Base-by-base conservation (phyloP, 352 stramenopile genomes). In the Thraustotheca clavata region DNA sequence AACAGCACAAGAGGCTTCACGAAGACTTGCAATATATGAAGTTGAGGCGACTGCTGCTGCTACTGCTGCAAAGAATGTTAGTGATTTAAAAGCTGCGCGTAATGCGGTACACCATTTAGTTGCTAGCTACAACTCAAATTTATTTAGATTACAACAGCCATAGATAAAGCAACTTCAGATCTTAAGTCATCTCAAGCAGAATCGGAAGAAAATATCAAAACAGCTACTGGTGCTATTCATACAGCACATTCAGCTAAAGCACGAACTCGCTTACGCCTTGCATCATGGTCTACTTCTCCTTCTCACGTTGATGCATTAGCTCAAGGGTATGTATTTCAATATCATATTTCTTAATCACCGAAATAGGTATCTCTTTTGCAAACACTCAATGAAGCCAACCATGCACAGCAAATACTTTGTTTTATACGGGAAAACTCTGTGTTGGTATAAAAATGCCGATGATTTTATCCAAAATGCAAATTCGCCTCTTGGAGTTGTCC, bases 381-480 rank as follows among this genome's bases (percentile, higher is more conserved):
- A 87, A 55, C 79, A 89, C 32, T 72, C 72, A 29, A 24, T 59
- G 9, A 77, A 82, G 8, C 74, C 73, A 5, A 73, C 73, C 14
- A 88, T 89, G 77, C 83, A 90, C 33, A 79, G 80, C 1, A 76
- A 79, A 29, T 91, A 91, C 72, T 90, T 86, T 61, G 80, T 91
- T 12, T 68, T 91, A 16, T 83, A 75, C 9, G 83, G 83, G 16
- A 90, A 86, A 55, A 90, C 83, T 14, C 62, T 91, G 1, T 90
- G 83, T 69, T 91, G 83, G 80, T 91, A 88, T 68, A 76, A 83
- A 26, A 76, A 88, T 59, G 79, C 76, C 11, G 79, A 91, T 63
- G 72, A 74, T 6, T 91, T 77, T 52, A 73, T 71, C 1, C 59
- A 69, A 31, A 71, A 83, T 22, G 72, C 80, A 24, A 67, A 79